Percentiles rank a stretch among this genome's conserved stretches.
Evolutionary conservation across 164 flowering plant species (phyloP).

Genomic region (Umbilicus rupestris): DNA sequence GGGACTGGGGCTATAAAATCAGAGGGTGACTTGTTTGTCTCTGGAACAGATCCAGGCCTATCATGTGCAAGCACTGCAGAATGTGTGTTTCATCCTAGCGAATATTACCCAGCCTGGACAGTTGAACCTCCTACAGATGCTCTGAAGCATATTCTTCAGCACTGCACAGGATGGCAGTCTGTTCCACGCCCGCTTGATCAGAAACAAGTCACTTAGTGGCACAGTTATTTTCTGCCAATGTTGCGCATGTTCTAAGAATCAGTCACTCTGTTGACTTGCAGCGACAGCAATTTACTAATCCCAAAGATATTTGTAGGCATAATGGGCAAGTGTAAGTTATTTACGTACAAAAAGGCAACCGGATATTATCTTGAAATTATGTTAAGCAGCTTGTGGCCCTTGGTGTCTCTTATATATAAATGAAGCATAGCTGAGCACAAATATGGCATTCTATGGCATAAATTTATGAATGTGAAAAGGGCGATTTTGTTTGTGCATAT

Average conservation of each 20-base stretch:
- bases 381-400: neutral
- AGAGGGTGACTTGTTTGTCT: constrained; percentile 50
- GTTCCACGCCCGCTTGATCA: constrained; percentile 30
- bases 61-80: constrained; percentile 9
- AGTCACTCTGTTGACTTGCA: neutral
- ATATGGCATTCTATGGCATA: neutral
- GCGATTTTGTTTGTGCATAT: neutral
- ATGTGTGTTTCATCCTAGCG: constrained; percentile 42
- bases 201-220: neutral
- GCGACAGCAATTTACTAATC: neutral
- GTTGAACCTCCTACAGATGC: constrained; percentile 37
- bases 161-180: constrained; percentile 48
- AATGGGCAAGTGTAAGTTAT: neutral
- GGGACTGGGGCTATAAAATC: constrained; percentile 40
- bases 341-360: neutral
- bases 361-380: neutral
- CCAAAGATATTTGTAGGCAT: neutral
- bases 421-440: neutral
- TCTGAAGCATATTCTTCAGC: constrained; percentile 38
- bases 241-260: neutral
- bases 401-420: neutral
- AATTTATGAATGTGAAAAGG: neutral
- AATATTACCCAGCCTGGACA: constrained; percentile 46
- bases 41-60: constrained; percentile 35
- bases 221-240: neutral